A percentile compares a stretch with the other conserved stretches of the same genome.
Conservation (phyloP, 768 basidiomycete species). For the Boletus rubropictus region DNA sequence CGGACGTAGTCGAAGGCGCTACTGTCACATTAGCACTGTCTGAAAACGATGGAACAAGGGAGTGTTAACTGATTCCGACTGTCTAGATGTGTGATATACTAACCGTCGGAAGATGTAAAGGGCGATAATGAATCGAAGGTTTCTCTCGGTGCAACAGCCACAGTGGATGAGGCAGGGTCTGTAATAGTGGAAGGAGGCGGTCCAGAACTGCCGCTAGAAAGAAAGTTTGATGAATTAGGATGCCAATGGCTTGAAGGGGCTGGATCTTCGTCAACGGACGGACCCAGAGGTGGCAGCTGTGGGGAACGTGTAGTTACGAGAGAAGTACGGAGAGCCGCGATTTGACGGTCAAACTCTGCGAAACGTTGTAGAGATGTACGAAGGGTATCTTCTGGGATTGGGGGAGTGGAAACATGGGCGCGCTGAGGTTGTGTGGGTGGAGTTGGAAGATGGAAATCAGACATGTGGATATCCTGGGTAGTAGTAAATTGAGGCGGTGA, state of each 20-base stretch:
- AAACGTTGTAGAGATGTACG: slow-evolving; percentile 47
- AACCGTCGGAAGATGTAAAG: slow-evolving; percentile 19
- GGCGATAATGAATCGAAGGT: slow-evolving; percentile 15
- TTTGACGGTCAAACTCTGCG: slow-evolving; percentile 49
- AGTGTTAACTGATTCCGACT: slow-evolving; percentile 5
- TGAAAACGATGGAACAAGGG: slow-evolving; percentile 8
- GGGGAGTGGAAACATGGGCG: slow-evolving; percentile 9
- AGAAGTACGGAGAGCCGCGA: slow-evolving; percentile 42
- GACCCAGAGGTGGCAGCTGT: slow-evolving; percentile 21
- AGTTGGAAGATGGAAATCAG: slow-evolving; percentile 30
- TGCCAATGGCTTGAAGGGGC: slow-evolving; percentile 17
- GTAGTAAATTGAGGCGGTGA: slow-evolving; percentile 38
- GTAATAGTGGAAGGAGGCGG: slow-evolving; percentile 1
- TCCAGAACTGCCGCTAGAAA: slow-evolving; percentile 7
- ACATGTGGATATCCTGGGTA: slow-evolving; percentile 46
- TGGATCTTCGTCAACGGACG: slow-evolving; percentile 18
- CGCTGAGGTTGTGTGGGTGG: slow-evolving; percentile 16
- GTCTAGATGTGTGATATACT: slow-evolving; percentile 11
- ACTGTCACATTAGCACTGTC: slow-evolving; percentile 5
- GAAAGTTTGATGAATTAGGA: slow-evolving; percentile 17
- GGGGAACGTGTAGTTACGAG: slow-evolving; percentile 27
- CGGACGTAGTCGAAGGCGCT: slow-evolving; percentile 11
- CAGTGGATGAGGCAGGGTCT: slow-evolving; percentile 6
- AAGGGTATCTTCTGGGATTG: slow-evolving; percentile 33
- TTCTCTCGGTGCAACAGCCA: slow-evolving; percentile 8